Percentiles rank a stretch among this genome's conserved stretches.
phyloP scores from a whole-genome alignment of 2,329 filamentous ascomycete species.

The Cryphonectria carpinicola region DNA sequence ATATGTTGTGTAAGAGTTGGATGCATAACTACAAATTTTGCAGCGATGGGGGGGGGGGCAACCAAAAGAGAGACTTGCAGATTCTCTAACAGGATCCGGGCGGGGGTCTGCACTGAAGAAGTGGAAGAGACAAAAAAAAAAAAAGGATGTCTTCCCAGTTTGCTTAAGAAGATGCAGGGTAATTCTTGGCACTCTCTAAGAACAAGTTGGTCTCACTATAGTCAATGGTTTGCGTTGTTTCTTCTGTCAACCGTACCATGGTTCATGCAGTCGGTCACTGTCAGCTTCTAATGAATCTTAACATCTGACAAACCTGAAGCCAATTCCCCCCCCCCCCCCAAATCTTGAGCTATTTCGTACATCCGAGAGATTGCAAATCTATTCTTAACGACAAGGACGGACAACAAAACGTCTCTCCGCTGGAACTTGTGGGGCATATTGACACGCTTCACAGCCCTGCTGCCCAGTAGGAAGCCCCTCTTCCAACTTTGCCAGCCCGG shows the following conservation, averaged over 20 bases:
- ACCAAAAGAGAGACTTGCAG: neutral
- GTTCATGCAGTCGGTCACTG: neutral
- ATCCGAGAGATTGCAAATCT: neutral
- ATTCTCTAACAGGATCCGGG: neutral
- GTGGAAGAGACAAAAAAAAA: too few relatives aligned
- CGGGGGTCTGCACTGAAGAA: neutral
- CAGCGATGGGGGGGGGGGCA: too few relatives aligned
- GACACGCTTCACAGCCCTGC: conserved; percentile 1
- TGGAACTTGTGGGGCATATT: neutral
- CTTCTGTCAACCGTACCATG: neutral
- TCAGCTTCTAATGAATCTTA: neutral
- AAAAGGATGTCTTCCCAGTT: neutral
- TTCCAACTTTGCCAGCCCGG: conserved; percentile 21
- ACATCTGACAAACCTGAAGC: neutral
- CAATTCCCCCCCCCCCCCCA: neutral
- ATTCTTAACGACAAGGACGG: neutral
- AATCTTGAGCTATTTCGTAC: neutral
- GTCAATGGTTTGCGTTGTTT: neutral
- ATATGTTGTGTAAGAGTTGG: neutral
- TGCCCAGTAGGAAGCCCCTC: conserved; percentile 10
- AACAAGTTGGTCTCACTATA: neutral
- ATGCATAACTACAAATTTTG: neutral
- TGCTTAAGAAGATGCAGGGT: neutral
- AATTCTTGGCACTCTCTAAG: neutral
- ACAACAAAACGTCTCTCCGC: neutral